phyloP scores from a whole-genome alignment of 805 yeast genomes.

The Saturnispora mendoncae region DNA sequence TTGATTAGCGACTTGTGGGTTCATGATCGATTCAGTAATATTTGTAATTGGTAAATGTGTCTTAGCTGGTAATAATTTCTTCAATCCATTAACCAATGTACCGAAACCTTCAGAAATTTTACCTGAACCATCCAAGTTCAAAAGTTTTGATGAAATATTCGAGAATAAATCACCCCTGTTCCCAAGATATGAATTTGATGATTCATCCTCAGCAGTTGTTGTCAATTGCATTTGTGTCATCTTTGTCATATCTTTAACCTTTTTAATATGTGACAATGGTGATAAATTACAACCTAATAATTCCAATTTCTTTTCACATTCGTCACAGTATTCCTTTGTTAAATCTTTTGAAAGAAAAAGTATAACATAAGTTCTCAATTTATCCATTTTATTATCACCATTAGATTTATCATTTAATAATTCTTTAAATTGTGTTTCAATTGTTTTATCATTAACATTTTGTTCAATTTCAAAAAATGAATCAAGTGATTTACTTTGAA shows the following conservation, averaged over 20 bases:
- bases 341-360: conserved; percentile 50
- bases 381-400: conserved; percentile 53
- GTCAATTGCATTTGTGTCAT: conserved; percentile 31
- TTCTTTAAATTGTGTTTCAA: conserved; percentile 50
- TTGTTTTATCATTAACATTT: conserved; percentile 53
- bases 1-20: conserved; percentile 57
- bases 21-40: conserved; percentile 86
- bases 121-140: conserved; percentile 61
- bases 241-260: conserved; percentile 69
- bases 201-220: conserved; percentile 21
- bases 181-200: conserved; percentile 27
- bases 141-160: conserved; percentile 66
- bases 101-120: conserved; percentile 84
- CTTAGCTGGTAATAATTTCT: conserved; percentile 79
- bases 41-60: conserved; percentile 83
- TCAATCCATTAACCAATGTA: conserved; percentile 77
- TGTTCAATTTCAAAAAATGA: conserved; percentile 93
- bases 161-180: conserved; percentile 48
- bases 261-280: conserved; percentile 65
- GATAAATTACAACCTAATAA: conserved; percentile 50
- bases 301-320: conserved; percentile 56
- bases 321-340: conserved; percentile 38
- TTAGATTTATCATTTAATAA: conserved; percentile 45
- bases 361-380: conserved; percentile 83
- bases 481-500: conserved; percentile 82